Evolutionary conservation across 2,329 filamentous ascomycete genomes (phyloP).

Genomic region (Ascosphaera aggregata): DNA sequence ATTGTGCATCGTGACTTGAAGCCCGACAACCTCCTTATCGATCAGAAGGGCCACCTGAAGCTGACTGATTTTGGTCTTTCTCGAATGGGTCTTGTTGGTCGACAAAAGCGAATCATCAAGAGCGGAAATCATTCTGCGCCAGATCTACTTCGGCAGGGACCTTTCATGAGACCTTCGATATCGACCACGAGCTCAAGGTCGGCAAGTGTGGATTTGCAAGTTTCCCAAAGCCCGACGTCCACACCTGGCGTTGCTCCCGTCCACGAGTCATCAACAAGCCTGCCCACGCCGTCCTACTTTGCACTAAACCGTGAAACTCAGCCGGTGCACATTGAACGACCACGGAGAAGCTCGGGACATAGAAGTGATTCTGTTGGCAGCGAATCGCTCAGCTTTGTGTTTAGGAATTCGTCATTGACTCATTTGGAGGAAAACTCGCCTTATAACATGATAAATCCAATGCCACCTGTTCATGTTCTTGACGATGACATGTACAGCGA

Average conservation of each 20-base stretch:
- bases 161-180: conserved; percentile 62
- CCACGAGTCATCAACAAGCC: neutral
- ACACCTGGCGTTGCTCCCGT: conserved; percentile 26
- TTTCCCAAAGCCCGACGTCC: conserved; percentile 52
- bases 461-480: conserved; percentile 30
- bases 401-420: conserved; percentile 53
- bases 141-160: conserved; percentile 77
- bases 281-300: neutral
- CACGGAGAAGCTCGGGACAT: conserved; percentile 48
- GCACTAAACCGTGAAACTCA: conserved; percentile 19
- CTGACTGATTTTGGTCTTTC: conserved; percentile 94
- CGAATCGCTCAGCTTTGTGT: conserved; percentile 61
- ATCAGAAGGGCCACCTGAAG: conserved; percentile 89
- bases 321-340: conserved; percentile 26
- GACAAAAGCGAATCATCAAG: conserved; percentile 80
- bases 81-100: conserved; percentile 86
- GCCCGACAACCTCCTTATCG: conserved; percentile 90
- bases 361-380: conserved; percentile 86
- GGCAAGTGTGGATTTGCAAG: conserved; percentile 75
- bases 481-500: conserved; percentile 56
- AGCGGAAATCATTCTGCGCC: conserved; percentile 61
- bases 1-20: conserved; percentile 96
- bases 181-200: conserved; percentile 81
- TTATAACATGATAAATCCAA: too few species aligned
- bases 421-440: too few species aligned